These are phyloP conservation scores for Argentina anserina DNA, from an alignment of 306 rosid genomes.

Conservation along the genomic window DNA sequence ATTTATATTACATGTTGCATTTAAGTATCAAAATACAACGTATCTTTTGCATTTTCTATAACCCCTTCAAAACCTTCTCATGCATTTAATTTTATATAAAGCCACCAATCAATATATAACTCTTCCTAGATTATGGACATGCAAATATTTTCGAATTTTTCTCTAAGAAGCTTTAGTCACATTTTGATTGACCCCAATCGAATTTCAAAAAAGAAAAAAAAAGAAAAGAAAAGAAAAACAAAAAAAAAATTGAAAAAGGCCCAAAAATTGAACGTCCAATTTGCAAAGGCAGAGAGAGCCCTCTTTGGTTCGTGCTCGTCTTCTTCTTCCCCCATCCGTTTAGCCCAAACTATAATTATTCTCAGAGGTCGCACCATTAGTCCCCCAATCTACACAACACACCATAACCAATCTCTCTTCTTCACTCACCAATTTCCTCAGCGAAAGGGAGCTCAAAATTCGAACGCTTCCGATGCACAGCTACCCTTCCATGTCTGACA, in stretches of 20 bases:
- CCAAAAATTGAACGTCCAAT: neutral
- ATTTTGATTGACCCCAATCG: neutral
- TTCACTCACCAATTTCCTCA: neutral
- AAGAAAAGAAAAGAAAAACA: neutral
- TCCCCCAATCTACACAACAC: neutral
- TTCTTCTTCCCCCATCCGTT: neutral
- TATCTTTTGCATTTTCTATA: too few relatives aligned
- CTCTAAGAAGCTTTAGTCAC: too few relatives aligned
- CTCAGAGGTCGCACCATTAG: neutral
- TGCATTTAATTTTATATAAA: too few relatives aligned
- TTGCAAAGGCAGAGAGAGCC: neutral
- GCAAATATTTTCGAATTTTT: too few relatives aligned
- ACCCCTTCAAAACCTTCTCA: too few relatives aligned
- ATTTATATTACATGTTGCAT: too few relatives aligned
- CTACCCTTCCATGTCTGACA: slow-evolving; percentile 58
- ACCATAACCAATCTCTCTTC: neutral
- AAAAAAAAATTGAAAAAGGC: too few relatives aligned
- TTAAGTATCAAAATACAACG: too few relatives aligned
- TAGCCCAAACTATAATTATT: neutral
- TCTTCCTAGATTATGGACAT: too few relatives aligned
- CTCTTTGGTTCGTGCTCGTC: neutral
- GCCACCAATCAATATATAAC: too few relatives aligned
- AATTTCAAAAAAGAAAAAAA: neutral
- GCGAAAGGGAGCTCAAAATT: neutral
- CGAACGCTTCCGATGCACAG: neutral